Percentiles rank a stretch among this genome's conserved stretches.
These are phyloP conservation scores for Poterioochromonas sp. DNA, from an alignment of 352 stramenopile species.

Conservation along the genomic window DNA sequence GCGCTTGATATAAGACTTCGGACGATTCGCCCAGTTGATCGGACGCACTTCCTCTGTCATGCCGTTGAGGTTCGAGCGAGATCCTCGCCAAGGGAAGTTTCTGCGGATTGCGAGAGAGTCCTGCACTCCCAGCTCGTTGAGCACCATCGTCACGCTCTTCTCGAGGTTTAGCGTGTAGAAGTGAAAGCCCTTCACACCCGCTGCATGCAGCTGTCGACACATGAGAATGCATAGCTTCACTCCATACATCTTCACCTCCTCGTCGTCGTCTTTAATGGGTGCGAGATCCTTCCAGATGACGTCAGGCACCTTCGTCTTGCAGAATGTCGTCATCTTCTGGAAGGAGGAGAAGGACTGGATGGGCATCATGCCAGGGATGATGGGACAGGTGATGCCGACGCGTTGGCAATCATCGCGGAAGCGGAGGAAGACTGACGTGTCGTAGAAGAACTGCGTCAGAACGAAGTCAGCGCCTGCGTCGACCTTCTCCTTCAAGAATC, in stretches of 20 bases:
- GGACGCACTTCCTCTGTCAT: slow-evolving; percentile 63
- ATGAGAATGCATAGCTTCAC: slow-evolving; percentile 71
- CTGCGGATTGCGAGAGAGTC: slow-evolving; percentile 36
- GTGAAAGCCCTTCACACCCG: slow-evolving; percentile 66
- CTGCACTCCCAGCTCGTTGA: slow-evolving; percentile 61
- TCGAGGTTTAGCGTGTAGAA: slow-evolving; percentile 91
- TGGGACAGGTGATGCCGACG: slow-evolving; percentile 68
- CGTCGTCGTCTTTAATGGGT: slow-evolving; percentile 80
- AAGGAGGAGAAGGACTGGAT: slow-evolving; percentile 70
- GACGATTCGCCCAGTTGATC: slow-evolving; percentile 97
- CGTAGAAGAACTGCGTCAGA: slow-evolving; percentile 86
- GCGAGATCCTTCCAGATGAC: slow-evolving; percentile 64
- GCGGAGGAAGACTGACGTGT: slow-evolving; percentile 64
- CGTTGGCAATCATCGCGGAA: slow-evolving; percentile 69
- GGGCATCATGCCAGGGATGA: slow-evolving; percentile 85
- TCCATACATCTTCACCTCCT: slow-evolving; percentile 79
- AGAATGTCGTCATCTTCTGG: slow-evolving; percentile 56
- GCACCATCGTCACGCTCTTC: slow-evolving; percentile 69
- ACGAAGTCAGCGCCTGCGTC: slow-evolving; percentile 82
- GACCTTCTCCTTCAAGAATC: slow-evolving; percentile 74
- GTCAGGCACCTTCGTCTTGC: slow-evolving; percentile 63
- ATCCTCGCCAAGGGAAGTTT: slow-evolving; percentile 23
- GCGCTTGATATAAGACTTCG: slow-evolving; percentile 89
- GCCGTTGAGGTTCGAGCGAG: slow-evolving; percentile 37
- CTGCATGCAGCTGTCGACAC: slow-evolving; percentile 59